Evolutionary conservation across 306 rosid species (phyloP).

Genomic region (Sindora glabra): DNA sequence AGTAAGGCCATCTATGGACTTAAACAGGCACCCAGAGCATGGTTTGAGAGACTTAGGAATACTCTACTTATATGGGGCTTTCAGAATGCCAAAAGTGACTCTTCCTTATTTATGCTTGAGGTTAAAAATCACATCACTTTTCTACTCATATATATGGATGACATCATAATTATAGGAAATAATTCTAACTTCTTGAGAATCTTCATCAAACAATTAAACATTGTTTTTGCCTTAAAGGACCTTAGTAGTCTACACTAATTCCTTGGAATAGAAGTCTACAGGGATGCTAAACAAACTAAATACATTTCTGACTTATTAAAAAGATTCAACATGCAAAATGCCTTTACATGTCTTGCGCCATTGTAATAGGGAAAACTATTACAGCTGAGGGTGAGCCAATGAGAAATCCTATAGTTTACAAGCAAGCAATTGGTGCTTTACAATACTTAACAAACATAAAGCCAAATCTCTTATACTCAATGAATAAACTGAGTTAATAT

Average conservation of each 20-base stretch:
- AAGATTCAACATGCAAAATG: too few relatives aligned
- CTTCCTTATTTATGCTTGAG: not conserved
- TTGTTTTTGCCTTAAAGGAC: not conserved
- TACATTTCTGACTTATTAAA: not conserved
- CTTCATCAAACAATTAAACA: not conserved
- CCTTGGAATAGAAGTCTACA: not conserved
- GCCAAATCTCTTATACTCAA: not conserved
- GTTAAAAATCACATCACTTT: not conserved
- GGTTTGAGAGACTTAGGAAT: not conserved
- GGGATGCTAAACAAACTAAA: not conserved
- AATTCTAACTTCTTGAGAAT: not conserved
- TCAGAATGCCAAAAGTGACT: not conserved
- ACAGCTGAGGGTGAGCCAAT: too few relatives aligned
- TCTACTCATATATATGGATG: not conserved
- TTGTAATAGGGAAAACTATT: too few relatives aligned
- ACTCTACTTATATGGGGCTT: not conserved
- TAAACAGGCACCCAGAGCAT: not conserved
- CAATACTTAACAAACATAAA: not conserved
- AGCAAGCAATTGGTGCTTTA: not conserved
- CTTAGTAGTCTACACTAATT: not conserved
- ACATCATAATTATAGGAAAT: not conserved
- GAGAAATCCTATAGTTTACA: too few relatives aligned
- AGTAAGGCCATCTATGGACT: not conserved
- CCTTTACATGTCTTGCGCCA: too few relatives aligned
- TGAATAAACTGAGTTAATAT: not conserved